Conservation (phyloP, 208 protist genomes). For the Crithidia bombi region DNA sequence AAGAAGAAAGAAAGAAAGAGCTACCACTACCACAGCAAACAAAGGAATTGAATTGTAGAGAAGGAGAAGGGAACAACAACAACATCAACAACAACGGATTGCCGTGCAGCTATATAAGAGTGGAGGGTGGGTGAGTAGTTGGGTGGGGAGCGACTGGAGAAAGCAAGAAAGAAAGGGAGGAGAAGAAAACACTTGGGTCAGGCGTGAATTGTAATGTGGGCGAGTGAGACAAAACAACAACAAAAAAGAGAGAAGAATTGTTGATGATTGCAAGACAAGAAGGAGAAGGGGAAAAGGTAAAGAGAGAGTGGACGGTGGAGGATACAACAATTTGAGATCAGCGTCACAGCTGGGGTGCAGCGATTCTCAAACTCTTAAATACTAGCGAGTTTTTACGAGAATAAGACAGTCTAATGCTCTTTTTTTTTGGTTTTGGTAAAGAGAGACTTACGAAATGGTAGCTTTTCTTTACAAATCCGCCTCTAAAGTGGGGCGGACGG, state of each 20-base stretch:
- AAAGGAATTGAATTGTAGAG: not conserved
- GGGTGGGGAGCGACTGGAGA: not conserved
- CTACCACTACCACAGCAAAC: too few species aligned
- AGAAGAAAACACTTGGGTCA: not conserved
- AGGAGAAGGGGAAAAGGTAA: not conserved
- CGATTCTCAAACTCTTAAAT: too few species aligned
- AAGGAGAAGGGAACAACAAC: not conserved
- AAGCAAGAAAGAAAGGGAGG: not conserved
- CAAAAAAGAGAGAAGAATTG: not conserved
- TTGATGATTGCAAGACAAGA: not conserved
- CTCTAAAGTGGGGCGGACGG: too few species aligned
- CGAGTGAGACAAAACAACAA: not conserved
- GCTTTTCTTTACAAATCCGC: too few species aligned
- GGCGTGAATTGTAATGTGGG: not conserved
- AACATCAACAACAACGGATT: not conserved
- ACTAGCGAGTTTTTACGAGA: too few species aligned
- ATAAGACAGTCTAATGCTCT: too few species aligned
- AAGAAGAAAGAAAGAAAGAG: constrained; percentile 20
- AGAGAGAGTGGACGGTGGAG: not conserved
- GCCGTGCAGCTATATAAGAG: too few species aligned
- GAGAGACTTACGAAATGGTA: too few species aligned
- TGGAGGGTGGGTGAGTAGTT: too few species aligned
- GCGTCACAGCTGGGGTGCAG: too few species aligned
- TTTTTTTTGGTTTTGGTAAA: too few species aligned
- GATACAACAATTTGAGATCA: too few species aligned